These are phyloP conservation scores for Cetraspora pellucida DNA, from an alignment of 192 early-diverging fungal species.

Conservation along the genomic window DNA sequence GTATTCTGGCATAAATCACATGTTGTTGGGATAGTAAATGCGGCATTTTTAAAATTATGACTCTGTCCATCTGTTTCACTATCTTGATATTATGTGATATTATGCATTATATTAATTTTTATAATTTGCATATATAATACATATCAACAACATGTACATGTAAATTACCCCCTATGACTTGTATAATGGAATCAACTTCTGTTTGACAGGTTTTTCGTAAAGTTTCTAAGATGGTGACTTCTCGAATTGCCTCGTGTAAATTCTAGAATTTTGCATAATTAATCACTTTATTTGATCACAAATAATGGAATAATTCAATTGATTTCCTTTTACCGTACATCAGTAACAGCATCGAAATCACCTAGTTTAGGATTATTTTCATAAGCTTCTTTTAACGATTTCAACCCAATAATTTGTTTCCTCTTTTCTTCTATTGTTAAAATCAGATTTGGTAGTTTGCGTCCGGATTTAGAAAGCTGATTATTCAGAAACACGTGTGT, in stretches of 20 bases:
- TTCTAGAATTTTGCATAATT: conserved; percentile 39
- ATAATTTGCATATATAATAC: not conserved
- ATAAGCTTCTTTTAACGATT: conserved; percentile 54
- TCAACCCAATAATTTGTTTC: conserved; percentile 56
- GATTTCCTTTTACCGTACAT: conserved; percentile 39
- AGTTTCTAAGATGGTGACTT: conserved; percentile 55
- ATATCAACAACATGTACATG: not conserved
- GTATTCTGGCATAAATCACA: conserved; percentile 75
- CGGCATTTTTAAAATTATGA: conserved; percentile 69
- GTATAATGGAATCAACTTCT: conserved; percentile 66
- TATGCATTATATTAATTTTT: conserved; percentile 5
- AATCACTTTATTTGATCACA: not conserved
- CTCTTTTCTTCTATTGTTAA: conserved; percentile 52
- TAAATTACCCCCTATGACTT: conserved; percentile 61
- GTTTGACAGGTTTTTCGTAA: conserved; percentile 51
- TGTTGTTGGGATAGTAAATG: conserved; percentile 74
- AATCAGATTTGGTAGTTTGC: conserved; percentile 50
- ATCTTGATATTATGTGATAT: conserved; percentile 45
- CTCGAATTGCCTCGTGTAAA: conserved; percentile 54
- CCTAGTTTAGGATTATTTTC: conserved; percentile 52
- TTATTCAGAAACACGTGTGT: conserved; percentile 67
- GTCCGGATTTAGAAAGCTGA: conserved; percentile 60
- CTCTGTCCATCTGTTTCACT: conserved; percentile 46
- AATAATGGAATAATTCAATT: too few species aligned
- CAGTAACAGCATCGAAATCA: conserved; percentile 62